phyloP scores from a whole-genome alignment of 345 rosid genomes.

The Dipteronia dyeriana region DNA sequence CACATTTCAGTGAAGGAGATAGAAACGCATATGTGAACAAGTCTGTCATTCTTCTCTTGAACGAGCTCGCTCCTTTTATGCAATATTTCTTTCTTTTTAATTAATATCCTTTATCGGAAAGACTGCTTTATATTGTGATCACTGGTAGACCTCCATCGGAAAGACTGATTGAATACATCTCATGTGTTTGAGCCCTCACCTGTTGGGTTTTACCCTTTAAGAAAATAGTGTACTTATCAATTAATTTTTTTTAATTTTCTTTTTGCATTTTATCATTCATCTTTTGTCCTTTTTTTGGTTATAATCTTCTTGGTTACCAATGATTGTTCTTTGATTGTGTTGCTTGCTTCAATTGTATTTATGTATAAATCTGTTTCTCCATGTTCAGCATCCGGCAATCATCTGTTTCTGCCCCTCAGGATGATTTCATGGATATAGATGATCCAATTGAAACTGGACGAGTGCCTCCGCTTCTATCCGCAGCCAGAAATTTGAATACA shows the following conservation, averaged over 20 bases:
- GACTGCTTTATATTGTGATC: not conserved
- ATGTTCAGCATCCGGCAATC: slow-evolving; percentile 37
- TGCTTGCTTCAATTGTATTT: not conserved
- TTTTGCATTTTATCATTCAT: not conserved
- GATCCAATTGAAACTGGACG: slow-evolving; percentile 51
- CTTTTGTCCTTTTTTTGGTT: not conserved
- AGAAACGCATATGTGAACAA: slow-evolving; percentile 46
- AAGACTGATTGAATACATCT: not conserved
- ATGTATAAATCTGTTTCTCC: slow-evolving; percentile 9
- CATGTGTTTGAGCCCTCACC: not conserved
- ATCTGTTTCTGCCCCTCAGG: slow-evolving; percentile 41
- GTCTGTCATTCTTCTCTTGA: slow-evolving; percentile 15
- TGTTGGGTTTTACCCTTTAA: not conserved
- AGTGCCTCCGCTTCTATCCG: slow-evolving; percentile 41
- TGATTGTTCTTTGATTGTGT: not conserved
- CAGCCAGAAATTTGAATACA: slow-evolving; percentile 38
- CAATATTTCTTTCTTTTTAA: not conserved
- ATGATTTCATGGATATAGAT: slow-evolving; percentile 89
- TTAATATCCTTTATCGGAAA: not conserved
- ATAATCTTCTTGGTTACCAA: not conserved
- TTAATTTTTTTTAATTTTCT: not conserved
- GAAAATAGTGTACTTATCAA: not conserved
- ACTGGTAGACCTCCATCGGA: not conserved
- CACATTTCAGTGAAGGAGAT: slow-evolving; percentile 88
- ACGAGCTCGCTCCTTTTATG: not conserved